Conservation (phyloP, 2,329 filamentous ascomycete species). For the Ramularia collo-cygni region DNA sequence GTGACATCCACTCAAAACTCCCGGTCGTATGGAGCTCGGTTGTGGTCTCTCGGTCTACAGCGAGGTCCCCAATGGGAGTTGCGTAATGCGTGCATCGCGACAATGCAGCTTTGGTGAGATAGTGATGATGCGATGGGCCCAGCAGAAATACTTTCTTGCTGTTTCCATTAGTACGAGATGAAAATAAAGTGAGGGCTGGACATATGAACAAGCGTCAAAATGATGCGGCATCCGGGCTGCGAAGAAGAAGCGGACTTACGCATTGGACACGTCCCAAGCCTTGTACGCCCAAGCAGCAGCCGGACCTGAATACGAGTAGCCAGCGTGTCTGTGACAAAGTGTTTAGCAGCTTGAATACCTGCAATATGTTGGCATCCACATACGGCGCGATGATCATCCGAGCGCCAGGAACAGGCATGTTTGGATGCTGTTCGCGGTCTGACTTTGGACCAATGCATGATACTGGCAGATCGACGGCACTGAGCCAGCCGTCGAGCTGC, state of each 20-base stretch:
- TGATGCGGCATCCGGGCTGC: background rate
- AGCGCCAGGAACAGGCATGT: conserved; percentile 64
- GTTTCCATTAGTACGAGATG: conserved; percentile 8
- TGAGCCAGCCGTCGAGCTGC: conserved; percentile 71
- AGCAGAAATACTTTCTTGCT: conserved; percentile 86
- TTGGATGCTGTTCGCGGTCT: conserved; percentile 31
- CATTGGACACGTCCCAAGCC: conserved; percentile 70
- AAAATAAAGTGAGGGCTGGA: background rate
- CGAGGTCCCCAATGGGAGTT: conserved; percentile 67
- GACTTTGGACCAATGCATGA: conserved; percentile 49
- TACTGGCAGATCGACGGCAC: conserved; percentile 59
- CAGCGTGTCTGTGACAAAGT: conserved; percentile 68
- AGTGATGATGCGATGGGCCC: conserved; percentile 85
- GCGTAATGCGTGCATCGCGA: conserved; percentile 63
- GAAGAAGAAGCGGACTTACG: conserved; percentile 41
- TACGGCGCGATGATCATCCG: conserved; percentile 90
- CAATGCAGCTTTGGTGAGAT: conserved; percentile 69
- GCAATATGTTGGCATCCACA: too few species aligned
- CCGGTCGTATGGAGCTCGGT: conserved; percentile 46
- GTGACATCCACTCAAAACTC: conserved; percentile 60
- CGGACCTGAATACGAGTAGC: conserved; percentile 84
- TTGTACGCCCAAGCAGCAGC: conserved; percentile 96
- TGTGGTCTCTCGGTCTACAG: conserved; percentile 55
- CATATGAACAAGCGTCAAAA: background rate
- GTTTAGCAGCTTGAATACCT: conserved; percentile 26